phyloP scores from a whole-genome alignment of 1,284 basidiomycete genomes.

The Puccinia novopanici region DNA sequence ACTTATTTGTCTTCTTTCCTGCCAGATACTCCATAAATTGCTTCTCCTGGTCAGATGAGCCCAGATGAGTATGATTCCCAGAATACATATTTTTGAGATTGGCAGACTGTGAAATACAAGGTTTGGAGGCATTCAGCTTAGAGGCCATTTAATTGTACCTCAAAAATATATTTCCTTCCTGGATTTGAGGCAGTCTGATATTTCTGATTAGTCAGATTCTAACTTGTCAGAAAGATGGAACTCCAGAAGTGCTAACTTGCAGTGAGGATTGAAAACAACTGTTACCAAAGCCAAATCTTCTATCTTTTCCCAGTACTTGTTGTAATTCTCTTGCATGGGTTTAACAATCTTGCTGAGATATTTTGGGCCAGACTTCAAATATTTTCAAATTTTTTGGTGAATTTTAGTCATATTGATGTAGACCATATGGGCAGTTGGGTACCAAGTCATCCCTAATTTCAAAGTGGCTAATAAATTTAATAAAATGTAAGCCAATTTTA shows the following conservation, averaged over 20 bases:
- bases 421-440: neutral
- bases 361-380: neutral
- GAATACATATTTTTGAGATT: neutral
- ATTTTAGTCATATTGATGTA: neutral
- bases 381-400: neutral
- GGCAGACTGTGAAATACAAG: neutral
- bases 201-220: neutral
- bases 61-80: neutral
- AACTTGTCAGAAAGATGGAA: conserved; percentile 5
- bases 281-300: neutral
- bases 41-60: neutral
- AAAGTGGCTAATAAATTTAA: neutral
- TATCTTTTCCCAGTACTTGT: conserved; percentile 8
- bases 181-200: neutral
- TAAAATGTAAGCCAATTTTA: neutral
- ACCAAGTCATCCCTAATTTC: neutral
- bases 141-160: neutral
- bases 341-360: neutral
- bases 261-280: neutral
- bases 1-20: neutral
- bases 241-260: neutral
- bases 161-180: neutral
- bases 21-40: conserved; percentile 2
- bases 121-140: neutral
- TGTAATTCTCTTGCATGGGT: neutral